Evolutionary conservation across 495 filamentous ascomycete genomes (phyloP).

Genomic region (Aspergillus ostianus): DNA sequence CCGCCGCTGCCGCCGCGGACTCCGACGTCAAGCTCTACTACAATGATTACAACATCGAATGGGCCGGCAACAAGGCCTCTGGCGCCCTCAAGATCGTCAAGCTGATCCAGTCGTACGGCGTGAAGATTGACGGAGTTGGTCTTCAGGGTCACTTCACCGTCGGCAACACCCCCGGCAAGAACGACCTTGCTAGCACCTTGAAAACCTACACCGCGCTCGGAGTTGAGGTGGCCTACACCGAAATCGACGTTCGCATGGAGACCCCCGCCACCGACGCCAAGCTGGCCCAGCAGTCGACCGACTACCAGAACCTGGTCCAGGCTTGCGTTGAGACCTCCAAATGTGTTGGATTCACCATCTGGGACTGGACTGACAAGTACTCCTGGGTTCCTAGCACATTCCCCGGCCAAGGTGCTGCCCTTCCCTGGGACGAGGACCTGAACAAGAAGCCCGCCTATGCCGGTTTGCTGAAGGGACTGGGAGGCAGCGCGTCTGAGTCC

Average conservation of each 20-base stretch:
- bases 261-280: conserved; percentile 45
- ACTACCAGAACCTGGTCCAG: conserved; percentile 55
- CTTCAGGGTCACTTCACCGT: conserved; percentile 62
- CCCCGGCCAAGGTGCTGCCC: conserved; percentile 48
- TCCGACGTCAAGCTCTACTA: conserved; percentile 58
- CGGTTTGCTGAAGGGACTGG: conserved; percentile 34
- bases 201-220: conserved; percentile 46
- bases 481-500: conserved; percentile 22
- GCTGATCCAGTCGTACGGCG: conserved; percentile 48
- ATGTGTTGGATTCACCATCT: conserved; percentile 70
- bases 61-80: conserved; percentile 45
- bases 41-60: conserved; percentile 69
- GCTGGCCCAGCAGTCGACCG: conserved; percentile 54
- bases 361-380: conserved; percentile 62
- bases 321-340: conserved; percentile 56
- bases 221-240: conserved; percentile 61
- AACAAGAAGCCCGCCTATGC: conserved; percentile 57
- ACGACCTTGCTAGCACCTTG: conserved; percentile 49
- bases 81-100: conserved; percentile 51
- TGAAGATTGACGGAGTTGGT: conserved; percentile 64
- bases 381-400: conserved; percentile 60
- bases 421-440: conserved; percentile 54
- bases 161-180: conserved; percentile 47
- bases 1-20: conserved; percentile 48
- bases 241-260: conserved; percentile 59